Evolutionary conservation across 108 stramenopile genomes (phyloP), one percentile per base, ranked within the genome.

Genomic region (Bacterosira constricta): DNA sequence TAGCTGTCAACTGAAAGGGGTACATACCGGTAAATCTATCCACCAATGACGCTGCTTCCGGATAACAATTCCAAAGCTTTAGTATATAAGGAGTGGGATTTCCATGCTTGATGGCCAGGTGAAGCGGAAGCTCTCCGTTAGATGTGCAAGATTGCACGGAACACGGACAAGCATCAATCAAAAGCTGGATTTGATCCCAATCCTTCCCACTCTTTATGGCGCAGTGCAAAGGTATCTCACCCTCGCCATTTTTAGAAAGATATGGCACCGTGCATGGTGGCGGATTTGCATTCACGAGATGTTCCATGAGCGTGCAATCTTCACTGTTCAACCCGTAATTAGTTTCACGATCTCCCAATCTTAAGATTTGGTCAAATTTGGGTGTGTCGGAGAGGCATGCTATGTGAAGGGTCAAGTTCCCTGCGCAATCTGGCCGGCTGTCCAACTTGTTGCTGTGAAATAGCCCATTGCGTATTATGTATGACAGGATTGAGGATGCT

Each of bases 291-390:
- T 38, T 41, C 6, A 63, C 29, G 25, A 68, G 27, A 27, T 68
- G 44, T 55, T 68, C 66, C 44, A 68, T 46, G 10, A 68, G 39
- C 1, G 66, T 68, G 30, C 66, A 68, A 55, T 68, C 66, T 6
- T 68, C 66, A 36, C 54, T 52, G 21, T 68, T 68, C 17, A 68
- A 35, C 6, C 66, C 66, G 42, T 68, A 68, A 27, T 54, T 39
- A 15, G 66, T 52, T 23, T 38, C 34, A 20, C 66, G 66, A 20
- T 54, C 34, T 23, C 53, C 66, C 18, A 68, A 39, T 41, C 29
- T 53, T 42, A 68, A 42, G 6, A 68, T 30, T 8, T 68, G 66
- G 27, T 45, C 54, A 41, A 17, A 55, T 29, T 67, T 44, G 12
- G 21, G 29, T 20, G 37, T 23, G n/a, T 51, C 26, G 6, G 51